phyloP scores from a whole-genome alignment of 441 rosid genomes.

The Flueggea neowawraea region DNA sequence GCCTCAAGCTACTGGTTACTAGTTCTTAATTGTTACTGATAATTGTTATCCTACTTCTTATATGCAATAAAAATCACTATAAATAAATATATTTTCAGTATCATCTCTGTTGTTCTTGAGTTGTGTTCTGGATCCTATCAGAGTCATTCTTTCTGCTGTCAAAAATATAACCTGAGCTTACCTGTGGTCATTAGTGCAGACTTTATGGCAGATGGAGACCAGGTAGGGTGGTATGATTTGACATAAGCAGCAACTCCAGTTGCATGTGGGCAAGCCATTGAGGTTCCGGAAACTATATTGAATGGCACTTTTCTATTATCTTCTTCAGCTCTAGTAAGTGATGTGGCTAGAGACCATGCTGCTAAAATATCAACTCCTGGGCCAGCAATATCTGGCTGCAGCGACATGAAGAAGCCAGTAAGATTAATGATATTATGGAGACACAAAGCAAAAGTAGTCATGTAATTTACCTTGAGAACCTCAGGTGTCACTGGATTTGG shows the following conservation, averaged over 20 bases:
- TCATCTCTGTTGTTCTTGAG: no score
- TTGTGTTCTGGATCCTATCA: no score
- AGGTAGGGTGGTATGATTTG: not conserved
- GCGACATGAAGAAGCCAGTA: no score
- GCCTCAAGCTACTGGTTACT: no score
- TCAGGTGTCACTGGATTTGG: not conserved
- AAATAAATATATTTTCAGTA: no score
- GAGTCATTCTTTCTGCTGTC: no score
- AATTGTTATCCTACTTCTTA: no score
- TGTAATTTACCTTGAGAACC: not conserved
- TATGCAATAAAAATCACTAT: no score
- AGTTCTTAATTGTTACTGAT: no score
- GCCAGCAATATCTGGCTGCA: not conserved
- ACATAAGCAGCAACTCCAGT: not conserved
- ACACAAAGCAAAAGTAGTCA: not conserved
- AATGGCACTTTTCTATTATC: not conserved
- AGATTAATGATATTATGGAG: no score
- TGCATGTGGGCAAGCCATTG: conserved; percentile 1
- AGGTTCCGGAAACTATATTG: not conserved
- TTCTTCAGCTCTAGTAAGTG: not conserved
- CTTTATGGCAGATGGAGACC: conserved; percentile 5
- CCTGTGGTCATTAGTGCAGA: conserved; percentile 1
- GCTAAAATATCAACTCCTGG: conserved; percentile 2
- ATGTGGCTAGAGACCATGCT: not conserved
- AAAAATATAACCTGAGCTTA: not conserved